Evolutionary conservation across 768 basidiomycete species (phyloP).

Genomic region (Rhodosporidiobolus sp.): DNA sequence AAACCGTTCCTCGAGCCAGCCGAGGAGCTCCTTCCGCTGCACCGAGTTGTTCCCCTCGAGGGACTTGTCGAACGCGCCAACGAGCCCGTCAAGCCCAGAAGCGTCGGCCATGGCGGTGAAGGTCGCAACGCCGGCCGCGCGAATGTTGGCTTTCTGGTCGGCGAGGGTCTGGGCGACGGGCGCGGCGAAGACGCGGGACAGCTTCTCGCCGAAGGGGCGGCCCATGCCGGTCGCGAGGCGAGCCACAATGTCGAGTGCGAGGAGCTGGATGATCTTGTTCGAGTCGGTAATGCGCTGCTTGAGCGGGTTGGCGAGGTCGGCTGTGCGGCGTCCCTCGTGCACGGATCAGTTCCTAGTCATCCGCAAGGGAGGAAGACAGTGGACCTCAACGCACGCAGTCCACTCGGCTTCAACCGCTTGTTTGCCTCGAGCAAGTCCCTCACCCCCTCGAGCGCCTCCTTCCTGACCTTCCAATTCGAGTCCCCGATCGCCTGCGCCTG

Average conservation of each 20-base stretch:
- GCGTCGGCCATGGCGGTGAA: conserved; percentile 78
- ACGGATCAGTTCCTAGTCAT: too few species aligned
- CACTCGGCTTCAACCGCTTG: conserved; percentile 76
- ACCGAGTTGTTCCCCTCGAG: conserved; percentile 79
- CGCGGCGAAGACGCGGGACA: conserved; percentile 68
- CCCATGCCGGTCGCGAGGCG: conserved; percentile 93
- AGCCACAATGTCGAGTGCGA: conserved; percentile 84
- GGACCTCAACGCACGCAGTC: conserved; percentile 73
- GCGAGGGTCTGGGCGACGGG: conserved; percentile 80
- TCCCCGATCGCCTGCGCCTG: conserved; percentile 80
- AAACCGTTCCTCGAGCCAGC: conserved; percentile 65
- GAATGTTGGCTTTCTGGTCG: conserved; percentile 86
- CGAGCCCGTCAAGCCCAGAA: conserved; percentile 77
- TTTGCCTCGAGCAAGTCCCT: conserved; percentile 82
- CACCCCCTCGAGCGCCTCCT: conserved; percentile 84
- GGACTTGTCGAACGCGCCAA: conserved; percentile 69
- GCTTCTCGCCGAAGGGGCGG: conserved; percentile 80
- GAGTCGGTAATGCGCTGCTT: conserved; percentile 85
- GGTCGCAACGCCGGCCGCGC: conserved; percentile 71
- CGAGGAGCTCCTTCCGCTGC: conserved; percentile 72
- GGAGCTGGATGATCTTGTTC: conserved; percentile 86
- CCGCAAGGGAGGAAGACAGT: too few species aligned
- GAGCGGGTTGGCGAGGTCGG: conserved; percentile 83
- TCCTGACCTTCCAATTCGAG: conserved; percentile 94
- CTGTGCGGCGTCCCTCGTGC: conserved; percentile 56